These are phyloP conservation scores for Bryoerythrophyllum caledonicum DNA, from an alignment of 225 moss, liverwort and hornwort genomes.

Conservation along the genomic window DNA sequence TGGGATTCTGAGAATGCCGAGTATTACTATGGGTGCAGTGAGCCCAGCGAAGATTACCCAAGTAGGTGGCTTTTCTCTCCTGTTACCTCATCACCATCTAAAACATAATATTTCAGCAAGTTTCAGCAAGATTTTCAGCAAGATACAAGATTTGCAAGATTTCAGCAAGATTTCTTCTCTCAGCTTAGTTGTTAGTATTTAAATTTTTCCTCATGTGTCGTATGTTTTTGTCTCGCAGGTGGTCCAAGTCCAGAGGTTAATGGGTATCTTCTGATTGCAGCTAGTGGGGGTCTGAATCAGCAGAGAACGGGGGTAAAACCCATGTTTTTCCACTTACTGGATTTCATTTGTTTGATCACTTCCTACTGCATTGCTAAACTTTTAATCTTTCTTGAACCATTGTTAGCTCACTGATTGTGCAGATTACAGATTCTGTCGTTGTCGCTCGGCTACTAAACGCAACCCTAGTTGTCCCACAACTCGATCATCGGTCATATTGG, in stretches of 20 bases:
- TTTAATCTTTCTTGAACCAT: background rate
- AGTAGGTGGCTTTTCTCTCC: slow-evolving; percentile 48
- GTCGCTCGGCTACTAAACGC: slow-evolving; percentile 95
- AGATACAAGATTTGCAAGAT: too few species aligned
- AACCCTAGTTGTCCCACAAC: slow-evolving; percentile 83
- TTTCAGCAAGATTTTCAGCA: too few species aligned
- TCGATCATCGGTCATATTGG: slow-evolving; percentile 95
- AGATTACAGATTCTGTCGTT: slow-evolving; percentile 97
- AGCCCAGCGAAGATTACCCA: slow-evolving; percentile 53
- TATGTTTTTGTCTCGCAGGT: slow-evolving; percentile 26
- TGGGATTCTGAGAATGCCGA: slow-evolving; percentile 81
- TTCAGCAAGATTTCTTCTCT: background rate
- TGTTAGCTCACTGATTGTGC: slow-evolving; percentile 21
- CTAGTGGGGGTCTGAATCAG: slow-evolving; percentile 98
- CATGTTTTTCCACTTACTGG: slow-evolving; percentile 1
- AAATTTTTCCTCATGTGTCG: background rate
- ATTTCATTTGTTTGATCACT: slow-evolving; percentile 12
- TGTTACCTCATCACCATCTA: background rate
- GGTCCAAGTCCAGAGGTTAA: slow-evolving; percentile 45
- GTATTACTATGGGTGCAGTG: slow-evolving; percentile 84
- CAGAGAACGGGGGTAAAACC: slow-evolving; percentile 87
- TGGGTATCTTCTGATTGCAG: slow-evolving; percentile 81
- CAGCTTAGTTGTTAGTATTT: slow-evolving; percentile 7
- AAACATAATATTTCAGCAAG: background rate
- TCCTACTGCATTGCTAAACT: background rate